Conservation (phyloP, 345 rosid species). For the Erysimum cheiranthoides region DNA sequence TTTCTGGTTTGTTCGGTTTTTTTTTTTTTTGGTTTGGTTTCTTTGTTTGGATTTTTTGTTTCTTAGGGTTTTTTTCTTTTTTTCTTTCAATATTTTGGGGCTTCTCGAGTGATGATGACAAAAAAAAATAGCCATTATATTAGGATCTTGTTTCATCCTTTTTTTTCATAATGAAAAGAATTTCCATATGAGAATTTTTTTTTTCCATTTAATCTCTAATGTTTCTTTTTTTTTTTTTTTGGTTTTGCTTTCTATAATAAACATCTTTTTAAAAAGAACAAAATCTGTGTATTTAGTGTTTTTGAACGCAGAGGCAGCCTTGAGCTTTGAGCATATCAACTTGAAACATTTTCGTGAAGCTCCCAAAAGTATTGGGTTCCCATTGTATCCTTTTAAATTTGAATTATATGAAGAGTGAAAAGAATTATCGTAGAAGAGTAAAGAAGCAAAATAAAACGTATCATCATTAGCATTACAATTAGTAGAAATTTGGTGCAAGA, state of each 20-base stretch:
- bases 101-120: background rate
- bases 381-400: no score
- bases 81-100: constrained; percentile 7
- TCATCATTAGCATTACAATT: no score
- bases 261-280: background rate
- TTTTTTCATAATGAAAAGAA: background rate
- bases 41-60: background rate
- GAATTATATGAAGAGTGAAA: no score
- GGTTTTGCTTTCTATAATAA: constrained; percentile 28
- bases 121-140: background rate
- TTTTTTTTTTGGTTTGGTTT: background rate
- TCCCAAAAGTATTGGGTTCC: no score
- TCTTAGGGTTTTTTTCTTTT: constrained; percentile 7
- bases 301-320: background rate
- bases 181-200: background rate
- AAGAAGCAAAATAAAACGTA: no score
- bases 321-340: background rate
- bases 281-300: no score
- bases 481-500: no score
- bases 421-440: no score
- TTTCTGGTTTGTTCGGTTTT: background rate
- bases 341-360: background rate
- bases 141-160: background rate
- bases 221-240: background rate
- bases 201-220: background rate